Conservation (phyloP, 768 basidiomycete species). For the Lactifluus rugatus region DNA sequence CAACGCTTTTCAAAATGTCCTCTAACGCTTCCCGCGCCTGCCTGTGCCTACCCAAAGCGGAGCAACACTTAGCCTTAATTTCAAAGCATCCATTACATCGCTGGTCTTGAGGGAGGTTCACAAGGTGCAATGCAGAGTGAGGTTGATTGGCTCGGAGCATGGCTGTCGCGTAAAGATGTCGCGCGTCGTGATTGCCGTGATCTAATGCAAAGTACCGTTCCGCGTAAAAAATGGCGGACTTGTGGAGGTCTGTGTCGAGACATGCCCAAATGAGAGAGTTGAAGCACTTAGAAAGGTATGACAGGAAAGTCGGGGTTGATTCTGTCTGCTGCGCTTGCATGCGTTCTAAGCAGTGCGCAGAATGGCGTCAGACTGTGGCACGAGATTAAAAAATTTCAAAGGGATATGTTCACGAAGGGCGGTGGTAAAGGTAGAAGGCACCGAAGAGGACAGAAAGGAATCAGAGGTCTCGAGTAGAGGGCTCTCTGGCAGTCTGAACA, state of each 20-base stretch:
- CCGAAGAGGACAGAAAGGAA: not conserved
- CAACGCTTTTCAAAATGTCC: constrained; percentile 43
- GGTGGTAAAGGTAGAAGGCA: not conserved
- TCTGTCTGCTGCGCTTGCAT: constrained; percentile 36
- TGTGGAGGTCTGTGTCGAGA: constrained; percentile 69
- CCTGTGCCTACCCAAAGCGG: constrained; percentile 59
- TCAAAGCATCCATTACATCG: constrained; percentile 69
- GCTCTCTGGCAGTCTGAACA: not conserved
- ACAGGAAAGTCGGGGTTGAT: constrained; percentile 38
- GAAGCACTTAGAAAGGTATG: constrained; percentile 59
- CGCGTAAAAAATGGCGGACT: constrained; percentile 81
- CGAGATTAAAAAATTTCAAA: constrained; percentile 24
- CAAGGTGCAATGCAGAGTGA: constrained; percentile 64
- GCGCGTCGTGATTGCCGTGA: constrained; percentile 63
- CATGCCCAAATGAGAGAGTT: constrained; percentile 71
- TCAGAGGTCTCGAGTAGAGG: not conserved
- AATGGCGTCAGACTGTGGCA: constrained; percentile 21
- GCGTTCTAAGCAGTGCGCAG: constrained; percentile 4
- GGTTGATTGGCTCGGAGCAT: constrained; percentile 62
- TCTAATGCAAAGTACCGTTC: constrained; percentile 74
- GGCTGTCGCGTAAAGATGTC: constrained; percentile 75
- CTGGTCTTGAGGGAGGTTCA: constrained; percentile 49
- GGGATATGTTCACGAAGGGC: not conserved
- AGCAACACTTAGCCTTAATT: constrained; percentile 70
- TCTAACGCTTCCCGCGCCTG: constrained; percentile 69